A percentile compares a stretch with the other conserved stretches of the same genome.
Conservation (phyloP, 345 rosid species). For the Rhodamnia argentea region DNA sequence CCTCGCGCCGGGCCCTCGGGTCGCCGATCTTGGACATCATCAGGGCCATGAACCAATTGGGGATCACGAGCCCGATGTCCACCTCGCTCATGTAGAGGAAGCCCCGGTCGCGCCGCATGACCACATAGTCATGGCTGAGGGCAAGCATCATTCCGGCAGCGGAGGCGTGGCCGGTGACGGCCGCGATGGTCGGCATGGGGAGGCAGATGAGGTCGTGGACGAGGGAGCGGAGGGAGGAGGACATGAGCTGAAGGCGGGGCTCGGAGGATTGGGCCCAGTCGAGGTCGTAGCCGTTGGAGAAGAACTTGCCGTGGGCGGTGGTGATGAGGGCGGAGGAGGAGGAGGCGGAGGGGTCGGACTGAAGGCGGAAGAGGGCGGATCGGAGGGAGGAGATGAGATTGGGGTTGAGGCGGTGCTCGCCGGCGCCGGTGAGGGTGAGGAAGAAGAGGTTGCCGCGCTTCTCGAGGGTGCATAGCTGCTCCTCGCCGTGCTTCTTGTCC, state of each 20-base stretch:
- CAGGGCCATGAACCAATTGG: slow-evolving; percentile 32
- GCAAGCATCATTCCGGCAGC: slow-evolving; percentile 57
- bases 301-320: slow-evolving; percentile 61
- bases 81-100: slow-evolving; percentile 71
- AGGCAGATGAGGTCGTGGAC: slow-evolving; percentile 42
- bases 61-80: slow-evolving; percentile 33
- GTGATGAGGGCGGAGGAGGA: slow-evolving; percentile 48
- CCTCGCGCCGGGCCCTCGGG: slow-evolving; percentile 28
- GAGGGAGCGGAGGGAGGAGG: slow-evolving; percentile 20
- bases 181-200: slow-evolving; percentile 64
- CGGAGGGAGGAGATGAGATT: slow-evolving; percentile 27
- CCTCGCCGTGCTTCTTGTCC: background rate
- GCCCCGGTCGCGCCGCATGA: slow-evolving; percentile 60
- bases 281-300: slow-evolving; percentile 83
- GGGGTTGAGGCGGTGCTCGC: slow-evolving; percentile 58
- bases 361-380: slow-evolving; percentile 28
- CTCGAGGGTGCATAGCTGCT: slow-evolving; percentile 42
- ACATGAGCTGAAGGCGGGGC: slow-evolving; percentile 26
- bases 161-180: slow-evolving; percentile 66
- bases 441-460: slow-evolving; percentile 39
- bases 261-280: slow-evolving; percentile 27
- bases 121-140: slow-evolving; percentile 47
- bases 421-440: slow-evolving; percentile 41
- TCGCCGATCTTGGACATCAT: slow-evolving; percentile 27
- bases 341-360: slow-evolving; percentile 20